Evolutionary conservation across 2,329 filamentous ascomycete species (phyloP).

Genomic region (Volutella citrinella): DNA sequence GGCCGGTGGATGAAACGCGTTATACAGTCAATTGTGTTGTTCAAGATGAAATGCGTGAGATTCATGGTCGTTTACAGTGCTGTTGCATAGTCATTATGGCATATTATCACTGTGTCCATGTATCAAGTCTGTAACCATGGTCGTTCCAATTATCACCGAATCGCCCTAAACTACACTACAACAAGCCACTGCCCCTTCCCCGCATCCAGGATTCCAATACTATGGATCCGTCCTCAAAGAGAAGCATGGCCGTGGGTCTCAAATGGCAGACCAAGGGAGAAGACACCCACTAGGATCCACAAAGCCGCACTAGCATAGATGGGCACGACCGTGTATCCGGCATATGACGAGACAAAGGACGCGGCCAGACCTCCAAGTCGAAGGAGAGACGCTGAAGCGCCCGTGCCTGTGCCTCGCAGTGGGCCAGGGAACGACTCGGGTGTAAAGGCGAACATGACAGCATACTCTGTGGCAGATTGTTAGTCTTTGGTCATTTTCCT

Average conservation of each 20-base stretch:
- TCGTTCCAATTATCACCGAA: too few relatives aligned
- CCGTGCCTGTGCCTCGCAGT: constrained; percentile 50
- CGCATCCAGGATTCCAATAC: constrained; percentile 24
- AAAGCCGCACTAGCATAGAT: constrained; percentile 44
- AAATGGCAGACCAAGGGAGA: constrained; percentile 41
- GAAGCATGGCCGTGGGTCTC: constrained; percentile 40
- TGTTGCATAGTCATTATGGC: too few relatives aligned
- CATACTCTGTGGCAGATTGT: constrained; percentile 12
- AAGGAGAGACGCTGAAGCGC: constrained; percentile 38
- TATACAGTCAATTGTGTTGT: too few relatives aligned
- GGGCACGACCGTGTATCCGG: constrained; percentile 39
- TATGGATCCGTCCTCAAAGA: neutral
- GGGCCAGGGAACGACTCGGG: constrained; percentile 55
- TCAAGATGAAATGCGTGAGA: too few relatives aligned
- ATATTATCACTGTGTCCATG: too few relatives aligned
- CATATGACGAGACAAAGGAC: constrained; percentile 40
- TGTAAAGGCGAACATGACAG: constrained; percentile 39
- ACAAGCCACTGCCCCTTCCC: too few relatives aligned
- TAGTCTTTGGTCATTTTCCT: neutral
- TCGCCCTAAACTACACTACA: too few relatives aligned
- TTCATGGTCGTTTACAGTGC: too few relatives aligned
- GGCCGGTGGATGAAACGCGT: too few relatives aligned
- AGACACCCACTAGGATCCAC: constrained; percentile 39
- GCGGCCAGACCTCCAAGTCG: constrained; percentile 38
- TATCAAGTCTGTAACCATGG: too few relatives aligned